Conservation (phyloP, 805 yeast genomes). For the Monosporozyma siamensis region DNA sequence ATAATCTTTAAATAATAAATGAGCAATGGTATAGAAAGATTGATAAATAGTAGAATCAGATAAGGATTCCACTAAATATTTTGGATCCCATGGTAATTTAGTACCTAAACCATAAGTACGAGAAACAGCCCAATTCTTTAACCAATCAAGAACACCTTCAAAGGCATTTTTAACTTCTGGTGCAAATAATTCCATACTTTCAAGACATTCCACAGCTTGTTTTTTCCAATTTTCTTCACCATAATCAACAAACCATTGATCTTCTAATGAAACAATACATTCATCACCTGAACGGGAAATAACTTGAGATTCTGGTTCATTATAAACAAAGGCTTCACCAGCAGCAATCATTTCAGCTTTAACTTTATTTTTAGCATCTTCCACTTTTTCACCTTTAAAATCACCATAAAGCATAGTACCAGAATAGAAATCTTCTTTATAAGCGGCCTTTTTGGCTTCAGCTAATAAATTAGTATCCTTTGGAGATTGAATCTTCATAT, state of each 20-base stretch:
- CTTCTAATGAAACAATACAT: constrained; percentile 93
- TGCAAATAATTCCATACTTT: constrained; percentile 64
- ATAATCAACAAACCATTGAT: constrained; percentile 96
- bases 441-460: constrained; percentile 86
- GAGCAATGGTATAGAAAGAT: constrained; percentile 86
- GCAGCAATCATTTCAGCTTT: constrained; percentile 69
- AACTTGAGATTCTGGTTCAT: constrained; percentile 87
- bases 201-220: constrained; percentile 71
- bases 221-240: constrained; percentile 90
- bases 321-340: constrained; percentile 79
- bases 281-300: constrained; percentile 94
- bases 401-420: constrained; percentile 76
- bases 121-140: constrained; percentile 96
- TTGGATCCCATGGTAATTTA: constrained; percentile 92
- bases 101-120: constrained; percentile 96
- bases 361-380: constrained; percentile 79
- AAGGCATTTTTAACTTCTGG: constrained; percentile 84
- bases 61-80: constrained; percentile 84
- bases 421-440: constrained; percentile 92
- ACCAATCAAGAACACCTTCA: constrained; percentile 91
- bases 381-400: constrained; percentile 84
- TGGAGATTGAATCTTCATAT: constrained; percentile 87
- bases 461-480: constrained; percentile 83
- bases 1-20: constrained; percentile 76
- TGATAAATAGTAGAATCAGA: constrained; percentile 95